phyloP scores from a whole-genome alignment of 2,329 filamentous ascomycete species.

The Hypoxylon sp. region DNA sequence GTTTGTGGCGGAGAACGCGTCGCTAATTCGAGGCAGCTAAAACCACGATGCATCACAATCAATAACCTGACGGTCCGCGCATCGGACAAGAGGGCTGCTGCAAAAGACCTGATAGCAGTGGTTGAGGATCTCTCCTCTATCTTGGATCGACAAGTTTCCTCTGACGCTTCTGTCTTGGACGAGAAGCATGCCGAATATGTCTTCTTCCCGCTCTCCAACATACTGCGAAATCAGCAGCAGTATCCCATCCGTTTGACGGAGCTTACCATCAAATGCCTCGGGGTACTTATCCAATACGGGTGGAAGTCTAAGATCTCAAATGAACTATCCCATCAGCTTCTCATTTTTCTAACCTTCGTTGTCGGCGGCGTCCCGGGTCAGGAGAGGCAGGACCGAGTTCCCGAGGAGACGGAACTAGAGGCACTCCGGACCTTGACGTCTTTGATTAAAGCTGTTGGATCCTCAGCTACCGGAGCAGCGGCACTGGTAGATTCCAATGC shows the following conservation, averaged over 20 bases:
- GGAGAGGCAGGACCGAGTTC: slow-evolving; percentile 58
- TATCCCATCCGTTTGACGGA: slow-evolving; percentile 81
- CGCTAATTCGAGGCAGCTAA: slow-evolving; percentile 60
- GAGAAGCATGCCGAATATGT: slow-evolving; percentile 90
- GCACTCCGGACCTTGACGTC: slow-evolving; percentile 76
- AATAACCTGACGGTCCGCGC: slow-evolving; percentile 67
- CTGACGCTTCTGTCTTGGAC: slow-evolving; percentile 70
- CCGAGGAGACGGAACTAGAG: slow-evolving; percentile 80
- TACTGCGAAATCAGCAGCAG: slow-evolving; percentile 80
- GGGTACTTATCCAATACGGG: slow-evolving; percentile 78
- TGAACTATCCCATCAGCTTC: slow-evolving; percentile 82
- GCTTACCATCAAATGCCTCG: slow-evolving; percentile 78
- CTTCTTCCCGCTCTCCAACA: slow-evolving; percentile 91
- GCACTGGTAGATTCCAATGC: slow-evolving; percentile 67
- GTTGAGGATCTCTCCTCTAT: slow-evolving; percentile 59
- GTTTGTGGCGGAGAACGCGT: slow-evolving; percentile 3
- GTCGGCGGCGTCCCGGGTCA: slow-evolving; percentile 77
- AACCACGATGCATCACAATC: slow-evolving; percentile 71
- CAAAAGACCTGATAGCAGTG: slow-evolving; percentile 60
- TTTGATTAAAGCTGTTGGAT: slow-evolving; percentile 70
- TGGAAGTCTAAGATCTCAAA: slow-evolving; percentile 80
- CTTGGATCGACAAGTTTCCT: slow-evolving; percentile 58
- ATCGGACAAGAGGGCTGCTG: slow-evolving; percentile 55
- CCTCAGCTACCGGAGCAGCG: slow-evolving; percentile 61
- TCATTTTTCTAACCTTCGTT: slow-evolving; percentile 86